These are phyloP conservation scores for Lomentospora prolificans DNA, from an alignment of 2,329 filamentous ascomycete genomes.

Conservation along the genomic window DNA sequence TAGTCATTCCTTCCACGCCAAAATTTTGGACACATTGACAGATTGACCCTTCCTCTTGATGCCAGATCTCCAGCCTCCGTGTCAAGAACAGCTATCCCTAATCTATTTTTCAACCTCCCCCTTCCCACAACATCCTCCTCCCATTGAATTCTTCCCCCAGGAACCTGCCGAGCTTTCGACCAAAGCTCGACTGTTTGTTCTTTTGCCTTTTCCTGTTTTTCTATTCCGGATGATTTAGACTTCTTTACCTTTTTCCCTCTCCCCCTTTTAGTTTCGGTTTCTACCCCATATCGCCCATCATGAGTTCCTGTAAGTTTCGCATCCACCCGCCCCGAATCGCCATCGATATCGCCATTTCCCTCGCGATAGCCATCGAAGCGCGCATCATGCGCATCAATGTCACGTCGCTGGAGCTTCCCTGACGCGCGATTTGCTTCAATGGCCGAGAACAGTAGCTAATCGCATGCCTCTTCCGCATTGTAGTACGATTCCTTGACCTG, in stretches of 20 bases:
- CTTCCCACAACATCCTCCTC: slow-evolving; percentile 6
- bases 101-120: slow-evolving; percentile 9
- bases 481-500: slow-evolving; percentile 98
- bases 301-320: slow-evolving; percentile 44
- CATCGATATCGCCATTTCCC: not conserved
- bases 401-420: not conserved
- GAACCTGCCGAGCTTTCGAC: slow-evolving; percentile 9
- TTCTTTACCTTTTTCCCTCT: slow-evolving; percentile 14
- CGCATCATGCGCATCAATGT: not conserved
- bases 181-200: slow-evolving; percentile 11
- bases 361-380: not conserved
- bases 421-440: not conserved
- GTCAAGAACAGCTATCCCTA: slow-evolving; percentile 20
- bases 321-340: not conserved
- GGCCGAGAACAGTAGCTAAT: not conserved
- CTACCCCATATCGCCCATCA: slow-evolving; percentile 27
- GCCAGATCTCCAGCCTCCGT: slow-evolving; percentile 31
- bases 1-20: slow-evolving; percentile 11
- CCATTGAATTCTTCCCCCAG: slow-evolving; percentile 7
- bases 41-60: slow-evolving; percentile 26
- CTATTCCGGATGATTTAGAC: slow-evolving; percentile 23
- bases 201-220: slow-evolving; percentile 21
- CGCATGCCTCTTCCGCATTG: not conserved
- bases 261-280: slow-evolving; percentile 21
- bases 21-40: slow-evolving; percentile 36